Evolutionary conservation across 2,329 filamentous ascomycete genomes (phyloP), one percentile per base, ranked within the genome.

Genomic region (Mycogone perniciosa): DNA sequence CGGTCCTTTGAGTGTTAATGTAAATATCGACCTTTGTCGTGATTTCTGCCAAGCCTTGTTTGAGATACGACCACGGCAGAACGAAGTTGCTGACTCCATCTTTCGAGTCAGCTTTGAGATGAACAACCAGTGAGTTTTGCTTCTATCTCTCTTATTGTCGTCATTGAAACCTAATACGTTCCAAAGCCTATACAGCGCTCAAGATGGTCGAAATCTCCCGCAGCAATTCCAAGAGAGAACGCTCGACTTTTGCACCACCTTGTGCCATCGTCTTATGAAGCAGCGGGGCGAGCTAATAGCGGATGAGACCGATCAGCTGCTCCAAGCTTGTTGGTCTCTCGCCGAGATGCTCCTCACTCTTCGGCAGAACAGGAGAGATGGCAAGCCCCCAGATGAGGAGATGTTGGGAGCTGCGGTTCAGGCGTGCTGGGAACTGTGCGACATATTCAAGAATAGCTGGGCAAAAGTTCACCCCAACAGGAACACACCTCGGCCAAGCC

Each of bases 181-280:
- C 10, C 10, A 2, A 51, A 83, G 80, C 66, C 76, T 97, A 2
- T 96, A 92, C 71, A 96, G 92, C 63, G 91, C 89, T 1, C 89
- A 96, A 62, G 89, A 95, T 58, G 74, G 69, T 64, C 82, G 86
- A 31, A 85, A 81, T 49, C 74, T 96, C 4, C 92, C 91, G 0
- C 88, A 95, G 61, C 82, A 86, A 0, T 96, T 97, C 64, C 81
- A 86, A 47, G 91, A 96, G 67, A 78, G 91, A 52, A 96, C 92
- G 0, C 69, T 97, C 51, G 92, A 96, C 62, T 96, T 96, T 61
- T 96, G 96, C 62, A 86, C 96, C 58, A 95, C 92, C 0, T 69
- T 97, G 3, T 96, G 92, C 62, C 92, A 96, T 67, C 84, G 92
- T 37, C 71, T 96, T n/a, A 96, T 96, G 90, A 96, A 95, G 67